Evolutionary conservation across 257 asterid species (phyloP), one percentile per base, ranked within the genome.

Genomic region (Nicotiana noctiflora): DNA sequence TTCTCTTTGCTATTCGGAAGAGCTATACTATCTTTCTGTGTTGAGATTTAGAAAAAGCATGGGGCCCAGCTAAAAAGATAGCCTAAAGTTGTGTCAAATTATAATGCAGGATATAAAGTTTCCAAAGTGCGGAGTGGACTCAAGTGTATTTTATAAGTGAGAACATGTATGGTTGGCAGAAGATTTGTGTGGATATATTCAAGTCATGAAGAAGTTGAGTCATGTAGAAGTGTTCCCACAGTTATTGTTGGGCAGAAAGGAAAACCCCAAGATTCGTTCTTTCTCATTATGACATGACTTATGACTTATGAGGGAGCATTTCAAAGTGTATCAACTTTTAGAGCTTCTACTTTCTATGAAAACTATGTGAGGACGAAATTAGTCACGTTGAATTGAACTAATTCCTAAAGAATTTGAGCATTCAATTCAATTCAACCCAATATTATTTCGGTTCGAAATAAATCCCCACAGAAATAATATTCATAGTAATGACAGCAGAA

Each of bases 151-250:
- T 81, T 40, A 57, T 31, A 17, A 59, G 15, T 23, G 60, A 31
- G 31, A 52, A 77, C 85, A 84, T 68, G 85, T 78, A 81, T 75
- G 87, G 82, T 77, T 75, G 79, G 83, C 62, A 75, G 81, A 81
- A 76, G 82, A 76, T 83, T 79, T 23, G 76, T 72, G 74, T 65
- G 40, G 78, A 55, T 78, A 7, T 19, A 14, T 75, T 31, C 40
- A 27, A 76, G 44, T 76, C 65, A 52, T 32, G 56, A 52, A 29
- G 46, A 60, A 52, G 65, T 59, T 34, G 67, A 70, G 75, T 32
- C 61, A 68, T 68, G 40, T 18, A 60, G 25, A 44, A 62, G 82
- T 12, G 52, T 32, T 61, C 51, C 77, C 34, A 44, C 9, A 23
- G 23, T 61, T 77, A 49, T 21, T 46, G 76, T n/a, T 78, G 66